phyloP scores from a whole-genome alignment of 108 stramenopile genomes.

The Stephanodiscus minutulus region DNA sequence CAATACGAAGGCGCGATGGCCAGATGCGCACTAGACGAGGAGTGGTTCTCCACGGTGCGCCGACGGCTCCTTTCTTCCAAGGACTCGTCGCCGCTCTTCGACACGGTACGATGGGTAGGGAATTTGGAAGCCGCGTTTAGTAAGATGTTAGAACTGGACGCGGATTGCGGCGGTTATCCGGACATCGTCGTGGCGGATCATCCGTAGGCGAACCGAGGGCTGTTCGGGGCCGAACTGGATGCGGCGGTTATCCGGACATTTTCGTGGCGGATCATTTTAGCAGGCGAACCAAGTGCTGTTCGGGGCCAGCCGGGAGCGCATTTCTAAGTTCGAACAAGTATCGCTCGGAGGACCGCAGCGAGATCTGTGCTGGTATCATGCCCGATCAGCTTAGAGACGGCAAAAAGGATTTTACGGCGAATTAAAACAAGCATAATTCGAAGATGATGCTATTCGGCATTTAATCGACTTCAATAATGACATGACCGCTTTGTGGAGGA shows the following conservation, averaged over 20 bases:
- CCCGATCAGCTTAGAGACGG: too few relatives aligned
- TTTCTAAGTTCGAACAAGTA: too few relatives aligned
- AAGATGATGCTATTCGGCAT: background rate
- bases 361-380: too few relatives aligned
- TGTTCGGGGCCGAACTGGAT: background rate
- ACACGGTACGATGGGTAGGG: constrained; percentile 53
- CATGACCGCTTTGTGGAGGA: background rate
- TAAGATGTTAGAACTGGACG: constrained; percentile 15
- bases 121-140: constrained; percentile 52
- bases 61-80: constrained; percentile 13
- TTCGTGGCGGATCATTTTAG: constrained; percentile 43
- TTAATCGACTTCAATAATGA: background rate
- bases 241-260: too few relatives aligned
- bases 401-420: background rate
- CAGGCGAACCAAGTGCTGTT: too few relatives aligned
- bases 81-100: constrained; percentile 48
- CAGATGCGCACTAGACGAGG: constrained; percentile 46
- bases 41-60: constrained; percentile 45
- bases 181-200: constrained; percentile 24
- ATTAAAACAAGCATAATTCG: background rate
- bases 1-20: constrained; percentile 76
- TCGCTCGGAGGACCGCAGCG: too few relatives aligned
- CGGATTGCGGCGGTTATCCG: constrained; percentile 7
- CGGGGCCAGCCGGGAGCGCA: too few relatives aligned
- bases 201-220: background rate